Conservation (phyloP, 768 basidiomycete genomes). For the Boletus fagicola region DNA sequence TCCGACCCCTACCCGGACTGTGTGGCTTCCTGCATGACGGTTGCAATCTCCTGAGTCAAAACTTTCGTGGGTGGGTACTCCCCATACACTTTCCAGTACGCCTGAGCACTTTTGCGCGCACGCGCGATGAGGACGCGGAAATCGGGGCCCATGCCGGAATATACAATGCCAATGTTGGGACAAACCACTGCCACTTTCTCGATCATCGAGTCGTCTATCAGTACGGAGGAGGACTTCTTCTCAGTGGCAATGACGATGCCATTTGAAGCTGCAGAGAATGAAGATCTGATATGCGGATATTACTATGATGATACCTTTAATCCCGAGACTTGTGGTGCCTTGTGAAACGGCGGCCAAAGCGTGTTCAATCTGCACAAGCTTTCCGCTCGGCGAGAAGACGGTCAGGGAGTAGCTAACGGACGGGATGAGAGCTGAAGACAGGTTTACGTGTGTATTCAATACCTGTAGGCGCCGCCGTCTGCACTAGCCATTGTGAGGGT, state of each 20-base stretch:
- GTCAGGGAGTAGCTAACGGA: constrained; percentile 89
- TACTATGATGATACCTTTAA: constrained; percentile 71
- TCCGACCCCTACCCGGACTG: constrained; percentile 84
- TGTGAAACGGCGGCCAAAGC: constrained; percentile 94
- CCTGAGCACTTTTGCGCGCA: constrained; percentile 96
- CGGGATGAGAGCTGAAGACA: constrained; percentile 19
- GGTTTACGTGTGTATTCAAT: constrained; percentile 17
- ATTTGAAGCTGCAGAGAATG: constrained; percentile 74
- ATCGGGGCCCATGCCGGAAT: constrained; percentile 99
- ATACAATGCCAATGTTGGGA: constrained; percentile 99
- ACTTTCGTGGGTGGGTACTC: constrained; percentile 98
- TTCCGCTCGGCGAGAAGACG: constrained; percentile 98
- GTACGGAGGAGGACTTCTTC: constrained; percentile 97
- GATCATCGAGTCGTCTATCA: constrained; percentile 97
- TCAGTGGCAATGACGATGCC: constrained; percentile 99
- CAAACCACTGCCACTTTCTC: constrained; percentile 97
- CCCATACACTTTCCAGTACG: constrained; percentile 99
- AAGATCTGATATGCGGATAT: constrained; percentile 24
- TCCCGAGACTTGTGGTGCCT: constrained; percentile 95
- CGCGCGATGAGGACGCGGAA: constrained; percentile 92
- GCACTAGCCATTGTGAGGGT: constrained; percentile 65
- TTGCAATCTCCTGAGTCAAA: constrained; percentile 95
- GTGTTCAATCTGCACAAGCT: constrained; percentile 99
- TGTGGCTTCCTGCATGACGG: constrained; percentile 98
- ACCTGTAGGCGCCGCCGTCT: constrained; percentile 82